Percentiles rank a stretch among this genome's conserved stretches.
These are phyloP conservation scores for Meyerozyma guilliermondii DNA, from an alignment of 1,139 yeast species.

Conservation along the genomic window DNA sequence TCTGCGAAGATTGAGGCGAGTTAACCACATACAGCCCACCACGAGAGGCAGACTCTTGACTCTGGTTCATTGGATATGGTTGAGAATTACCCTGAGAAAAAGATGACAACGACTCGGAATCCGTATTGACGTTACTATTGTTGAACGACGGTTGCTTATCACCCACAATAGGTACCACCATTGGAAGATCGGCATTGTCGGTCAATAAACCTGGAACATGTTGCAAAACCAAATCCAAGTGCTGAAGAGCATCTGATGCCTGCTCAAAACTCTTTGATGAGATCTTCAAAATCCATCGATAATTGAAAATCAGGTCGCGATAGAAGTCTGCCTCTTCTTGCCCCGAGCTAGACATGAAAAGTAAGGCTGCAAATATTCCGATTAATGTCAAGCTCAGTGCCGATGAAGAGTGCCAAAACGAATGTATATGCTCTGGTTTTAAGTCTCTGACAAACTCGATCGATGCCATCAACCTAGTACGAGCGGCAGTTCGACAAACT, in stretches of 20 bases:
- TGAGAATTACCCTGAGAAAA: constrained; percentile 2
- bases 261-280: constrained; percentile 73
- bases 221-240: constrained; percentile 58
- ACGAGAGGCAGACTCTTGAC: constrained; percentile 7
- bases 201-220: constrained; percentile 65
- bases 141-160: constrained; percentile 12
- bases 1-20: constrained; percentile 30
- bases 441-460: constrained; percentile 73
- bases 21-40: constrained; percentile 12
- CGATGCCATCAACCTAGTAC: constrained; percentile 73
- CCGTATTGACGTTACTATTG: constrained; percentile 1
- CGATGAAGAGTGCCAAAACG: constrained; percentile 86
- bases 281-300: constrained; percentile 68
- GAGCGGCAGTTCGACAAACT: constrained; percentile 83
- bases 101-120: constrained; percentile 4
- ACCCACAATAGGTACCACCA: constrained; percentile 31
- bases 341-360: constrained; percentile 57
- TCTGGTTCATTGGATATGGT: constrained; percentile 2
- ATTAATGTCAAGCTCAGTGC: constrained; percentile 73
- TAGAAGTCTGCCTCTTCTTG: constrained; percentile 60
- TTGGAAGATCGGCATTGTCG: constrained; percentile 39
- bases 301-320: constrained; percentile 65
- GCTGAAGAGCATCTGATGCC: constrained; percentile 61
- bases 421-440: constrained; percentile 75
- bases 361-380: constrained; percentile 80